Evolutionary conservation across 73 alveolate genomes (phyloP).

Genomic region (Paraurostyla sp.): DNA sequence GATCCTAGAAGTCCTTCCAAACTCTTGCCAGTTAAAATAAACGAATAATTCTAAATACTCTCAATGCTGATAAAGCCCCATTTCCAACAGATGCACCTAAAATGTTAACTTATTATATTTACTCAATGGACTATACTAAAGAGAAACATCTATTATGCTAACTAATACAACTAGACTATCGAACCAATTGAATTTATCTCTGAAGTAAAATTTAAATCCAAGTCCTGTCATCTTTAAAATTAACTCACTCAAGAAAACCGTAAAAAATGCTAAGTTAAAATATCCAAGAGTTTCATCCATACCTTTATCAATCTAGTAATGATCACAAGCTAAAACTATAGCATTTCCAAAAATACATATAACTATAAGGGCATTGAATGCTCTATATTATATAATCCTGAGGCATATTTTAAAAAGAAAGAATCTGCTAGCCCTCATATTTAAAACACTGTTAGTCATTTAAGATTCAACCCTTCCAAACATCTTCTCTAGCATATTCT

Average conservation of each 20-base stretch:
- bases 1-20: conserved; percentile 55
- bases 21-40: conserved; percentile 60
- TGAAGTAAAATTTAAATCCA: conserved; percentile 38
- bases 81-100: conserved; percentile 2
- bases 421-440: conserved; percentile 13
- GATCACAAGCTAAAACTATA: conserved; percentile 11
- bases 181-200: conserved; percentile 48
- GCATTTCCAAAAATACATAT: conserved; percentile 38
- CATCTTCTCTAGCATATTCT: conserved; percentile 47
- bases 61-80: conserved; percentile 65
- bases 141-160: conserved; percentile 39
- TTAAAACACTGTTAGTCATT: conserved; percentile 1
- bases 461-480: background rate
- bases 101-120: background rate
- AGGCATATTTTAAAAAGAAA: background rate
- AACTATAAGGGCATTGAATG: conserved; percentile 17
- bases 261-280: conserved; percentile 38
- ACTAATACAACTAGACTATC: conserved; percentile 47
- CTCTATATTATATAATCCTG: background rate
- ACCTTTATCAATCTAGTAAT: background rate
- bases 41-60: conserved; percentile 61
- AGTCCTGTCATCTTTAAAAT: conserved; percentile 47
- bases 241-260: conserved; percentile 43
- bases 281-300: background rate
- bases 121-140: background rate